Base-by-base conservation (phyloP, 495 filamentous ascomycete species). In the Penicillium nucicola region DNA sequence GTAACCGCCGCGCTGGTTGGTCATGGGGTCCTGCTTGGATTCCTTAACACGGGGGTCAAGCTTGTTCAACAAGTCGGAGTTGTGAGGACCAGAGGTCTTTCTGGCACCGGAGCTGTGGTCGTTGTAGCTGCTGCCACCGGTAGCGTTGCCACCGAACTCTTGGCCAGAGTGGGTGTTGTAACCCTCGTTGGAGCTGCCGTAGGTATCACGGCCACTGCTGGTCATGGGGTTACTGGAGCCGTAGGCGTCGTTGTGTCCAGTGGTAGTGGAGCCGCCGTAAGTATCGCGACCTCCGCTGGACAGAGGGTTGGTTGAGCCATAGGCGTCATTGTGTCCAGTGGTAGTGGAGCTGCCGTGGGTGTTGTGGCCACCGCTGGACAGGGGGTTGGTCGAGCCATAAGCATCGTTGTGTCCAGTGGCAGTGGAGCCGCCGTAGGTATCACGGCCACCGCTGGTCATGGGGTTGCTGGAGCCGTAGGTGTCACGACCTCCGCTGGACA, bases 1-100 rank as follows among this genome's bases (percentile, higher is more conserved):
- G 28, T 41, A 48, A 0, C 37, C 37, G 4, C 38, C 23, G 46
- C 46, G 46, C 46, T 48, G 37, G 18, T 20, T 33, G 28, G 8
- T 7, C n/a, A 25, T 2, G 1, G 46, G 2, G 3, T 40, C 13
- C 18, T 20, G 18, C 7, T 48, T 17, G 25, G 25, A 28, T 3
- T 33, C 28, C 22, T 71, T 78, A 19, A 82, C 71, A 22, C 69
- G 67, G 30, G 82, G 82, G 55, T 83, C 79, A 9, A 65, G 51
- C 58, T 77, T 77, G 56, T 80, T 80, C 41, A 61, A 60, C 1
- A 70, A 6, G 14, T 69, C 68, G 13, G 64, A 66, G 9, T 57
- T 42, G 38, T 77, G 70, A 2, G 73, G 66, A 30, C 64, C 60
- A 18, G 56, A 20, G 10, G 55, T 55, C 46, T 41, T 48, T 19